phyloP scores from a whole-genome alignment of 2,329 filamentous ascomycete genomes.

The Diplodia mutila region DNA sequence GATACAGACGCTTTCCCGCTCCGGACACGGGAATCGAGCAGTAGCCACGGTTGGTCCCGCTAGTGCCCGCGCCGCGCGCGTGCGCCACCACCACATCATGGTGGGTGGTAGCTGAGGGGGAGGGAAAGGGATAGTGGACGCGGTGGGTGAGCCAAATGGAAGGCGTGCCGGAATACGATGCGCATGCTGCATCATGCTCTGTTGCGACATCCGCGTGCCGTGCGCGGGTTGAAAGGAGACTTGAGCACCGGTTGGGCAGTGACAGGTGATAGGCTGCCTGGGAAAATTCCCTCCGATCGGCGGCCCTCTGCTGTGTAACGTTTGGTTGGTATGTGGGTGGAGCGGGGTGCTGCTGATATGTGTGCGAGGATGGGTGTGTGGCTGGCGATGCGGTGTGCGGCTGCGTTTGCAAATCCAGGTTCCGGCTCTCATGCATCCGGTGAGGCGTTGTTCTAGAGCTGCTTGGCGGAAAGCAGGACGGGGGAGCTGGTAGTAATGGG shows the following conservation, averaged over 20 bases:
- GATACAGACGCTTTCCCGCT: not conserved
- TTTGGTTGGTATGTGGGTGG: conserved; percentile 6
- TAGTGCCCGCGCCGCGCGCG: not conserved
- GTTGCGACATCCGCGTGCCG: not conserved
- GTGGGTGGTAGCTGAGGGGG: not conserved
- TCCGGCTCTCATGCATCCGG: not conserved
- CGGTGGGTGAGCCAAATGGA: not conserved
- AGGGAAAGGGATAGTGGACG: not conserved
- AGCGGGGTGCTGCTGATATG: not conserved
- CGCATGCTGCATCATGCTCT: not conserved
- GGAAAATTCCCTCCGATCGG: not conserved
- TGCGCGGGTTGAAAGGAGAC: not conserved
- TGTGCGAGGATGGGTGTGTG: not conserved
- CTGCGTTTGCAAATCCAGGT: not conserved
- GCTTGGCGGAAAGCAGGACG: not conserved
- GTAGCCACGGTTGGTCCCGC: not conserved
- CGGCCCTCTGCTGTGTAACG: not conserved
- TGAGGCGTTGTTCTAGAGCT: conserved; percentile 9
- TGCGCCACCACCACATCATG: not conserved
- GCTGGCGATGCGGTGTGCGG: not conserved
- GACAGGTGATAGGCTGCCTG: not conserved
- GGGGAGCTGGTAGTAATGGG: not conserved
- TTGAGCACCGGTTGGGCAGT: not conserved
- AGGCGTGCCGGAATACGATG: not conserved
- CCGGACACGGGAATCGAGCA: not conserved